phyloP scores from a whole-genome alignment of 2,329 filamentous ascomycete species.

The Dryadomyces sulphureus region DNA sequence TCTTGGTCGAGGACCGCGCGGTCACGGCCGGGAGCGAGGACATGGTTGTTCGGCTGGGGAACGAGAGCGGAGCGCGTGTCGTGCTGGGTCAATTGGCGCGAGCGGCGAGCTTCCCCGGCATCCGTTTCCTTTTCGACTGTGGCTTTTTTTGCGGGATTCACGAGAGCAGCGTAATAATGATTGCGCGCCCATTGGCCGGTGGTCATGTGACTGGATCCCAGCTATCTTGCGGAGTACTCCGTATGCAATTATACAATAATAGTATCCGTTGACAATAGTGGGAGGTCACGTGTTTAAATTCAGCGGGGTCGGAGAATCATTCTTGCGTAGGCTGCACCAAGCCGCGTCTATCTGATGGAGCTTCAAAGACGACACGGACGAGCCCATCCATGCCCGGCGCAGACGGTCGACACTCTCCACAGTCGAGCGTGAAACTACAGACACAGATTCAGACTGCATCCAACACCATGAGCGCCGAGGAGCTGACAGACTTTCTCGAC shows the following conservation, averaged over 20 bases:
- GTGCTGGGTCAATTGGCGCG: conserved; percentile 9
- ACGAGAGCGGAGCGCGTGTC: not conserved
- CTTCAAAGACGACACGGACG: not conserved
- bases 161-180: conserved; percentile 8
- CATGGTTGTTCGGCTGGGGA: conserved; percentile 5
- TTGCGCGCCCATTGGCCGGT: conserved; percentile 10
- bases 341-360: conserved; percentile 20
- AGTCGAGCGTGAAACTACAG: too few relatives aligned
- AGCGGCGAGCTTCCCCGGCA: conserved; percentile 10
- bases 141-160: conserved; percentile 8
- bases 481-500: conserved; percentile 81
- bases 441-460: conserved; percentile 1
- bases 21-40: conserved; percentile 26
- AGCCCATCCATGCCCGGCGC: not conserved
- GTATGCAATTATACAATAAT: too few relatives aligned
- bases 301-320: conserved; percentile 7
- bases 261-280: too few relatives aligned
- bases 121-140: conserved; percentile 9
- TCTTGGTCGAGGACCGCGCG: conserved; percentile 35
- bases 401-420: not conserved
- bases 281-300: too few relatives aligned
- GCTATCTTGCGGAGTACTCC: too few relatives aligned
- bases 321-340: conserved; percentile 24
- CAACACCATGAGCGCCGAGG: conserved; percentile 61
- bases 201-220: not conserved